These are phyloP conservation scores for Cylindrotheca fusiformis DNA, from an alignment of 108 stramenopile species.

Conservation along the genomic window DNA sequence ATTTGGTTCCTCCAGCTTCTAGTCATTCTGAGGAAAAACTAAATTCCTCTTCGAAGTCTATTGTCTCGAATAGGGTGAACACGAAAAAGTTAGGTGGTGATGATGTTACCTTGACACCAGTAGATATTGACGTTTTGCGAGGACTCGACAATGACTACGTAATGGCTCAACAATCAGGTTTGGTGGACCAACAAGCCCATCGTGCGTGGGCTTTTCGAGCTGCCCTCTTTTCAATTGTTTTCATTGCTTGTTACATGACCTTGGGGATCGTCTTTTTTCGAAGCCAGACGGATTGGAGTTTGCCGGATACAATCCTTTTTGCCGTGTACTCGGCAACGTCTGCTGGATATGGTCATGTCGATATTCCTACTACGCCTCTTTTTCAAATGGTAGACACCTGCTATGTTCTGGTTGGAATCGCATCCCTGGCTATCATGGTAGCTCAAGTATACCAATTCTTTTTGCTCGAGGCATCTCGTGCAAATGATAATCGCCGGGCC, in stretches of 20 bases:
- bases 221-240: neutral
- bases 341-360: constrained; percentile 17
- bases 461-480: constrained; percentile 4
- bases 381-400: constrained; percentile 5
- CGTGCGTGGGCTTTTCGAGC: constrained; percentile 7
- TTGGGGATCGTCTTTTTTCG: neutral
- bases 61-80: neutral
- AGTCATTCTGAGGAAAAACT: neutral
- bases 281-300: constrained; percentile 2
- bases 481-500: constrained; percentile 3
- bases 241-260: constrained; percentile 2
- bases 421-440: constrained; percentile 9
- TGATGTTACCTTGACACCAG: constrained; percentile 6
- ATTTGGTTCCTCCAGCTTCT: neutral
- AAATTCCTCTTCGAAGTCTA: neutral
- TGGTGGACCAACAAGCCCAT: neutral
- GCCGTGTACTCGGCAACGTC: constrained; percentile 17
- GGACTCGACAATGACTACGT: constrained; percentile 1
- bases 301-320: constrained; percentile 13
- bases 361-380: constrained; percentile 2
- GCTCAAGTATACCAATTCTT: constrained; percentile 18
- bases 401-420: constrained; percentile 17
- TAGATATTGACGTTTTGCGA: constrained; percentile 8
- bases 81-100: neutral
- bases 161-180: neutral